Conservation (phyloP, 2,329 filamentous ascomycete genomes). For the Pseudocercospora macadamiae region DNA sequence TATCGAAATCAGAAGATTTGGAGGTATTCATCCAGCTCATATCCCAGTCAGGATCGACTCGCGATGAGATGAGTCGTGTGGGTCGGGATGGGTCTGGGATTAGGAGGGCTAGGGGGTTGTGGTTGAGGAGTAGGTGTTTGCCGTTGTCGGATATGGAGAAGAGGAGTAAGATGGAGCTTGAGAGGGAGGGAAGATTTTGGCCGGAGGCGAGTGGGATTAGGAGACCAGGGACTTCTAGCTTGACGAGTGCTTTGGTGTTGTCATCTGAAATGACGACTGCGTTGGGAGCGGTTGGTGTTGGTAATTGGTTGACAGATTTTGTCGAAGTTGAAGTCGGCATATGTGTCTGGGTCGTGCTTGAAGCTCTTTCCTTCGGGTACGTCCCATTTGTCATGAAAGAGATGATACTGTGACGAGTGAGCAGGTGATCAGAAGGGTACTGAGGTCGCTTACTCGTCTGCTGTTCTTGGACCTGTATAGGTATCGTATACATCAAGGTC, state of each 20-base stretch:
- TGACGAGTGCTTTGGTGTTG: constrained; percentile 13
- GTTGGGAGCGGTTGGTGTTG: constrained; percentile 7
- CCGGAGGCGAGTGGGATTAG: not conserved
- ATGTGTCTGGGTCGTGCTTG: not conserved
- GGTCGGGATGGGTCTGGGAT: constrained; percentile 16
- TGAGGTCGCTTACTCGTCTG: constrained; percentile 2
- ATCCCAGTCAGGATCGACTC: constrained; percentile 6
- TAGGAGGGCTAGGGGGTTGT: constrained; percentile 11
- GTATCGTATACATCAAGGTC: not conserved
- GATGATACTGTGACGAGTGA: constrained; percentile 7
- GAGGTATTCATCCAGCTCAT: not conserved
- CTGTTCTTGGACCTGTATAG: constrained; percentile 7
- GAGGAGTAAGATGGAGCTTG: constrained; percentile 8
- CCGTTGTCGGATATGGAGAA: constrained; percentile 12
- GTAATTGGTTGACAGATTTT: not conserved
- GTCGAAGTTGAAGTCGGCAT: not conserved
- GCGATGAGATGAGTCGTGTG: not conserved
- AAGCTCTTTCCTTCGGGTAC: not conserved
- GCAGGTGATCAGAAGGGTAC: not conserved
- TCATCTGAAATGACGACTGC: constrained; percentile 9
- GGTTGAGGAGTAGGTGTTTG: constrained; percentile 15
- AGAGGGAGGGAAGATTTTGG: not conserved
- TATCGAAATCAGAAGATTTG: not conserved
- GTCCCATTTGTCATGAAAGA: constrained; percentile 14
- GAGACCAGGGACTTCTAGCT: constrained; percentile 15